These are phyloP conservation scores for Emergomyces pasteurianus DNA, from an alignment of 2,329 filamentous ascomycete species.

Conservation along the genomic window DNA sequence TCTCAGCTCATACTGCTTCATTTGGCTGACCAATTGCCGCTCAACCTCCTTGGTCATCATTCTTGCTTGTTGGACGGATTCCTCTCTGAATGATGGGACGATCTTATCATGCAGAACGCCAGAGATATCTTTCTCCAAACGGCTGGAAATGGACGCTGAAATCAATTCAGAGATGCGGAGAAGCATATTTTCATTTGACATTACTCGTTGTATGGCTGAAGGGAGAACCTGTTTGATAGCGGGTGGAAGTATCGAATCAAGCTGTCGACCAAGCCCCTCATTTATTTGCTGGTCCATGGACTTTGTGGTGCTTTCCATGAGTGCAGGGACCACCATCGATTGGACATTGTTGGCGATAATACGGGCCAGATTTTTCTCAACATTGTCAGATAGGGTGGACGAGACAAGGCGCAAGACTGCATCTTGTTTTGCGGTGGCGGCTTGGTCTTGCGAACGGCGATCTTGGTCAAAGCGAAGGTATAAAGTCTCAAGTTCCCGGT, in stretches of 20 bases:
- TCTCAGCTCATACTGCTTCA: constrained; percentile 40
- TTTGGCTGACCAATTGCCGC: constrained; percentile 41
- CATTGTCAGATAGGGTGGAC: constrained; percentile 55
- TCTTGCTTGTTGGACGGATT: constrained; percentile 55
- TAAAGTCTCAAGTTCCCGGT: constrained; percentile 42
- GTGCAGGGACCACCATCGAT: constrained; percentile 59
- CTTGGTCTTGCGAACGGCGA: constrained; percentile 50
- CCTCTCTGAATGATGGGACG: constrained; percentile 52
- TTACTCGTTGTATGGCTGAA: constrained; percentile 50
- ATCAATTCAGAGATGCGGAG: constrained; percentile 63
- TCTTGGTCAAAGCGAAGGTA: constrained; percentile 58
- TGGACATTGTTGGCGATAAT: constrained; percentile 69
- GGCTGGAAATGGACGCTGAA: constrained; percentile 51
- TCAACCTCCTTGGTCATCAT: constrained; percentile 59
- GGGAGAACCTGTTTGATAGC: constrained; percentile 64
- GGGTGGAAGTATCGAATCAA: constrained; percentile 55
- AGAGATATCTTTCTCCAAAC: constrained; percentile 58
- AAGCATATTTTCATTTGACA: constrained; percentile 63
- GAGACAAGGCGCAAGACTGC: constrained; percentile 57
- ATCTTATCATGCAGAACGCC: constrained; percentile 51
- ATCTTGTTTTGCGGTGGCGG: constrained; percentile 54
- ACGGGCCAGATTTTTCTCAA: constrained; percentile 62
- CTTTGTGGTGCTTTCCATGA: constrained; percentile 55
- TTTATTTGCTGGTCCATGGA: constrained; percentile 61
- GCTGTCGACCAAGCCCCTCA: constrained; percentile 52